These are phyloP conservation scores for Eucalyptus marginata DNA, from an alignment of 345 rosid species.

Conservation along the genomic window DNA sequence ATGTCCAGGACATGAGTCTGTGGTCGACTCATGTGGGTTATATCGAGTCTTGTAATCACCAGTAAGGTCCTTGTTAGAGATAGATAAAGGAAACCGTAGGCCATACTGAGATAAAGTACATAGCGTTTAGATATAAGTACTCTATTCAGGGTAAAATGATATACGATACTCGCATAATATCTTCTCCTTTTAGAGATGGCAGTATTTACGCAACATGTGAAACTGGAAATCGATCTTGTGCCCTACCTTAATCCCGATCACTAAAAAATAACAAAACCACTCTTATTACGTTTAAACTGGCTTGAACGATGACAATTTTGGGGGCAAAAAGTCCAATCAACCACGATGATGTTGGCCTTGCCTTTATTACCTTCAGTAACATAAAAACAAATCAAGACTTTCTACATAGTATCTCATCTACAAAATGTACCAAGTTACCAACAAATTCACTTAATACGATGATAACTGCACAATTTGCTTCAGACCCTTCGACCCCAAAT, in stretches of 20 bases:
- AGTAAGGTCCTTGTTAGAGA: not conserved
- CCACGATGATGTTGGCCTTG: not conserved
- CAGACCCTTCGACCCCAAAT: not conserved
- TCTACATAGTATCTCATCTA: not conserved
- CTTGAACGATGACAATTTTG: not conserved
- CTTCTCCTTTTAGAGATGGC: not conserved
- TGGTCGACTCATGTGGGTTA: not conserved
- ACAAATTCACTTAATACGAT: not conserved
- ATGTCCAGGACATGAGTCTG: not conserved
- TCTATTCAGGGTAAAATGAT: not conserved
- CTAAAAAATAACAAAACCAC: not conserved
- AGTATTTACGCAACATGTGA: not conserved
- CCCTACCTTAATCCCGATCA: not conserved
- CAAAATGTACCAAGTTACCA: not conserved
- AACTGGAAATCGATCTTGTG: not conserved
- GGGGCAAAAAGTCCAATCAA: not conserved
- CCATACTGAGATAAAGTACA: not conserved
- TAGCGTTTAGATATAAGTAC: not conserved
- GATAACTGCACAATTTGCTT: not conserved
- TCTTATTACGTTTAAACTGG: not conserved
- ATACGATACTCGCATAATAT: not conserved
- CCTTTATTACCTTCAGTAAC: not conserved
- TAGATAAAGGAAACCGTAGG: not conserved
- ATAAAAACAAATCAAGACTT: not conserved
- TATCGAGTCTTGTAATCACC: not conserved